phyloP scores from a whole-genome alignment of 208 protist genomes.

The Trypanosoma avium region DNA sequence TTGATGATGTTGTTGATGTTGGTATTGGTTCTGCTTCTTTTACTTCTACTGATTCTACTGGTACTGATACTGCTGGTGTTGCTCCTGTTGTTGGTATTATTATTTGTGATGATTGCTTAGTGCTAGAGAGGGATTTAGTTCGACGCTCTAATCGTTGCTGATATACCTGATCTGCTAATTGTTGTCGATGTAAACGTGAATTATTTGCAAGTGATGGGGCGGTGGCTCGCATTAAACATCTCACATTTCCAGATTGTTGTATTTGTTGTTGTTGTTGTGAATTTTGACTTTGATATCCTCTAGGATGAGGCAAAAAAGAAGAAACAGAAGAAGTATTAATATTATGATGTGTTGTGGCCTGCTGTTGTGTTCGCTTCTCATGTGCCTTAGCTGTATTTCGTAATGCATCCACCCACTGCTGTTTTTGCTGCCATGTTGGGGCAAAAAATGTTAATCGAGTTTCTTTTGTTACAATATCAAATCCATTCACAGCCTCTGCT shows the following conservation, averaged over 20 bases:
- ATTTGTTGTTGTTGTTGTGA: slow-evolving; percentile 6
- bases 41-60: neutral
- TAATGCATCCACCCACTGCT: slow-evolving; percentile 73
- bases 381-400: slow-evolving; percentile 44
- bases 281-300: neutral
- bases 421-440: slow-evolving; percentile 61
- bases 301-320: too few relatives aligned
- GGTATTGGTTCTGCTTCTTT: neutral
- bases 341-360: too few relatives aligned
- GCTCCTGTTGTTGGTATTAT: too few relatives aligned
- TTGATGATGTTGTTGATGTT: neutral
- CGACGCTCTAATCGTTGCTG: slow-evolving; percentile 11
- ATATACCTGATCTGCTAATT: slow-evolving; percentile 17
- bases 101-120: neutral
- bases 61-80: neutral
- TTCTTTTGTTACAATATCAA: slow-evolving; percentile 57
- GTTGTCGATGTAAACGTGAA: slow-evolving; percentile 60
- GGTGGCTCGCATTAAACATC: slow-evolving; percentile 3
- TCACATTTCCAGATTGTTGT: neutral
- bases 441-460: slow-evolving; percentile 63
- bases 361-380: slow-evolving; percentile 15
- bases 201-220: slow-evolving; percentile 26
- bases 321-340: too few relatives aligned
- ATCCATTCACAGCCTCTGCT: slow-evolving; percentile 36
- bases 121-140: neutral